These are phyloP conservation scores for Candida nanaspora DNA, from an alignment of 805 yeast species.

Conservation along the genomic window DNA sequence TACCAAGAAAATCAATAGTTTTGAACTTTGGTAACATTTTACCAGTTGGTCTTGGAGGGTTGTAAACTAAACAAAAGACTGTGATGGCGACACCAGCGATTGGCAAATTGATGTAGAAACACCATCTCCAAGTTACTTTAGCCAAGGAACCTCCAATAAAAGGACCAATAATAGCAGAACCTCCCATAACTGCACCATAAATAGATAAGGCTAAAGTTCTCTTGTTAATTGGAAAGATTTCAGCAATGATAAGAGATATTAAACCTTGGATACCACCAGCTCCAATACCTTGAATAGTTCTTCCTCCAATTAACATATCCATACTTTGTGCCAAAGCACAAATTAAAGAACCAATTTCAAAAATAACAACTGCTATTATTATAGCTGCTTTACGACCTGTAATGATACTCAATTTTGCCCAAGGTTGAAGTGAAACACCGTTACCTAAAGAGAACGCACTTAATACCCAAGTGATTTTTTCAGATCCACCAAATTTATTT, in stretches of 20 bases:
- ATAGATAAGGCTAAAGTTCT: conserved; percentile 33
- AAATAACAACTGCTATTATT: conserved; percentile 41
- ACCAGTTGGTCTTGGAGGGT: conserved; percentile 41
- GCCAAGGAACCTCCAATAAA: conserved; percentile 62
- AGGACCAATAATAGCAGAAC: conserved; percentile 54
- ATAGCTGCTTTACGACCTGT: conserved; percentile 50
- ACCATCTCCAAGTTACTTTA: conserved; percentile 66
- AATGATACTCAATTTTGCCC: conserved; percentile 50
- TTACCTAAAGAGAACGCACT: conserved; percentile 48
- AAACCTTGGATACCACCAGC: conserved; percentile 61
- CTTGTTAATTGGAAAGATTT: conserved; percentile 37
- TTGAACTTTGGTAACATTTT: conserved; percentile 29
- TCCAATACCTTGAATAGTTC: conserved; percentile 66
- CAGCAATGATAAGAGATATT: conserved; percentile 50
- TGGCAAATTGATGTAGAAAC: conserved; percentile 63
- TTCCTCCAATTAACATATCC: conserved; percentile 60
- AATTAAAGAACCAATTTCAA: conserved; percentile 57
- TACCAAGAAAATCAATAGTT: conserved; percentile 44
- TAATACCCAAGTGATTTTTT: conserved; percentile 51
- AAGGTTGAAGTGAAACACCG: conserved; percentile 46
- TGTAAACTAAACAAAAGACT: conserved; percentile 33
- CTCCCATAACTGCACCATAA: conserved; percentile 36
- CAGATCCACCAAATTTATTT: conserved; percentile 38
- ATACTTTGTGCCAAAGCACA: conserved; percentile 48
- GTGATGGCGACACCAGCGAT: conserved; percentile 45